phyloP scores from a whole-genome alignment of 2,329 filamentous ascomycete genomes.

The Whalleya microplaca region DNA sequence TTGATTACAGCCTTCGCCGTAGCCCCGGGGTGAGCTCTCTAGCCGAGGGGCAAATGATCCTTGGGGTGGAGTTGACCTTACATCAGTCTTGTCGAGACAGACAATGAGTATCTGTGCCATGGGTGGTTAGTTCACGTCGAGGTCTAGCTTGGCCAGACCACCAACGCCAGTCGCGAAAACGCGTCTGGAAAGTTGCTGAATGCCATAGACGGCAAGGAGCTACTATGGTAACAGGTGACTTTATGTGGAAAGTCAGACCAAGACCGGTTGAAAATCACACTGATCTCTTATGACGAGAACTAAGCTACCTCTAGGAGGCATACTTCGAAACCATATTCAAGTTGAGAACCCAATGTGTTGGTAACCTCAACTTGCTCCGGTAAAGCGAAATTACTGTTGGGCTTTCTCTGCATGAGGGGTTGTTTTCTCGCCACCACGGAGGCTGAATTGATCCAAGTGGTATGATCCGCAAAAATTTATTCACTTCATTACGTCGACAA shows the following conservation, averaged over 20 bases:
- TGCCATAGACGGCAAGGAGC: slow-evolving; percentile 2
- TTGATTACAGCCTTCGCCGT: slow-evolving; percentile 13
- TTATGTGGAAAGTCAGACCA: neutral
- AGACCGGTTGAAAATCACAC: no score
- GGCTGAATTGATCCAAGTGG: no score
- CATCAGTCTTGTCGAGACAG: slow-evolving; percentile 7
- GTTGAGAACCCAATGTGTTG: no score
- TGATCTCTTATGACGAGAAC: no score
- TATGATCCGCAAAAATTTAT: no score
- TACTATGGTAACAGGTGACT: slow-evolving; percentile 2
- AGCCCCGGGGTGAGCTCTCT: slow-evolving; percentile 8
- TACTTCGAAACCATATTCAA: no score
- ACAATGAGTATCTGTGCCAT: neutral
- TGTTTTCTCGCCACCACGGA: no score
- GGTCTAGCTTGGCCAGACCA: neutral
- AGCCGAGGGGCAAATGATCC: neutral
- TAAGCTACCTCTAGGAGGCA: no score
- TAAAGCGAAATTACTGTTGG: no score
- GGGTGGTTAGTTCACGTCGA: neutral
- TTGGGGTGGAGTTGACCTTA: neutral
- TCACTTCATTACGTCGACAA: no score
- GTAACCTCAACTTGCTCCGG: no score
- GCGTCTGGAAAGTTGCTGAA: slow-evolving; percentile 7
- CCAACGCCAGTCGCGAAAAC: slow-evolving; percentile 3
- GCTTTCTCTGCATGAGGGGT: no score